Evolutionary conservation across 2,329 filamentous ascomycete genomes (phyloP).

Genomic region (Diaporthe sp.): DNA sequence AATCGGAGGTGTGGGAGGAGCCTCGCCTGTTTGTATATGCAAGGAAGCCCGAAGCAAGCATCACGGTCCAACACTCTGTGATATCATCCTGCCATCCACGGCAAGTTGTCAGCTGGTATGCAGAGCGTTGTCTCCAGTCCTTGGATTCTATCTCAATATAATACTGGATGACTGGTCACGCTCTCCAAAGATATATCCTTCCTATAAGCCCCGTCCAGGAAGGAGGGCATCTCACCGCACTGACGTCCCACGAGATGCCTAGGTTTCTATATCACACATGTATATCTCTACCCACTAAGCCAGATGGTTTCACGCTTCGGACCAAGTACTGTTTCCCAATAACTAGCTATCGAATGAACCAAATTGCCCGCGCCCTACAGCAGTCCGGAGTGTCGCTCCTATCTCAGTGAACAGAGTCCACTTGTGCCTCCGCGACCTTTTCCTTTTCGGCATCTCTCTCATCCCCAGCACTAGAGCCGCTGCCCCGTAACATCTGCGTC

Average conservation of each 20-base stretch:
- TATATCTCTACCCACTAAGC: background rate
- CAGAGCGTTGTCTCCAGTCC: background rate
- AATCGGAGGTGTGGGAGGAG: slow-evolving; percentile 44
- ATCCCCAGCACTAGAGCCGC: slow-evolving; percentile 36
- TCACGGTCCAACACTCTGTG: background rate
- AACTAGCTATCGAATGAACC: no score
- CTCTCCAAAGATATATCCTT: no score
- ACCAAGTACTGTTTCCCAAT: no score
- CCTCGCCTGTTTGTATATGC: slow-evolving; percentile 43
- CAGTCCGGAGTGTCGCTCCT: background rate
- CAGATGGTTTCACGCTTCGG: background rate
- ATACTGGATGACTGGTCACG: no score
- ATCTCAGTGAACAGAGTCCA: slow-evolving; percentile 10
- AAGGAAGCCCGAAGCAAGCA: slow-evolving; percentile 35
- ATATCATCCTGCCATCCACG: background rate
- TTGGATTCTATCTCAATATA: background rate
- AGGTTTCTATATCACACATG: no score
- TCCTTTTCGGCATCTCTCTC: slow-evolving; percentile 40
- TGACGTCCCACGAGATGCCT: background rate
- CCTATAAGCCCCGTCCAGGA: no score
- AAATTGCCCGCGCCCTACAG: background rate
- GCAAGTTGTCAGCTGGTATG: background rate
- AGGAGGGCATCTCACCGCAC: no score
- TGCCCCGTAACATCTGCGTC: slow-evolving; percentile 49
- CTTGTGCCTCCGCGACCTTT: slow-evolving; percentile 32